Evolutionary conservation across 345 rosid species (phyloP).

Genomic region (Stellera chamaejasme): DNA sequence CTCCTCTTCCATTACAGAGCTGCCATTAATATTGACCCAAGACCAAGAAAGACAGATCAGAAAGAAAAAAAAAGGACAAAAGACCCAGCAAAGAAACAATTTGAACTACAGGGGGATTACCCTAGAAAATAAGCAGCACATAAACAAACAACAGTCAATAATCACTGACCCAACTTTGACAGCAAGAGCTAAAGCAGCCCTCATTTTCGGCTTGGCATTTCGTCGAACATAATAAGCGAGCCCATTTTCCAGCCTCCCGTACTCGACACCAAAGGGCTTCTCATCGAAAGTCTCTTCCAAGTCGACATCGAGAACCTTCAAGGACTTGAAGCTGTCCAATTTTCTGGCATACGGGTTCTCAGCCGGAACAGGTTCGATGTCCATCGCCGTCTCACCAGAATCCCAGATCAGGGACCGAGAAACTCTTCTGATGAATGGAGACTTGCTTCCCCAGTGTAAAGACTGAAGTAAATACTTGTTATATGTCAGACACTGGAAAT

Average conservation of each 20-base stretch:
- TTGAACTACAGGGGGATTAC: neutral
- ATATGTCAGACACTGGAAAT: no score
- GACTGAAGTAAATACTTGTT: constrained; percentile 14
- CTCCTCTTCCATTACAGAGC: constrained; percentile 98
- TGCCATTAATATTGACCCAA: constrained; percentile 32
- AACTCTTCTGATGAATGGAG: neutral
- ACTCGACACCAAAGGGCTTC: constrained; percentile 66
- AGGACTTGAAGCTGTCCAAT: constrained; percentile 76
- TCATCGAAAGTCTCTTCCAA: constrained; percentile 41
- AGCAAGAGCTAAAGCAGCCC: constrained; percentile 88
- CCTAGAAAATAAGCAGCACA: neutral
- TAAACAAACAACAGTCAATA: neutral
- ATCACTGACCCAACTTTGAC: constrained; percentile 64
- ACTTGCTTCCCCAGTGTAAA: neutral
- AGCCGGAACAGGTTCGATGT: constrained; percentile 61
- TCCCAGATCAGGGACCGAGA: constrained; percentile 7
- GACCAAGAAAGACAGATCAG: neutral
- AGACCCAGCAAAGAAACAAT: neutral
- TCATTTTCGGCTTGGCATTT: constrained; percentile 80
- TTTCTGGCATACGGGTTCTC: constrained; percentile 48
- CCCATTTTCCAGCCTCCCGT: constrained; percentile 76
- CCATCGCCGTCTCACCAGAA: neutral
- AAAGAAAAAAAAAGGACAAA: neutral
- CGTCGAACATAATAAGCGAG: constrained; percentile 77
- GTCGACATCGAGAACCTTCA: constrained; percentile 62